Base-by-base conservation (phyloP, 2,329 filamentous ascomycete species). In the Venturia nashicola region DNA sequence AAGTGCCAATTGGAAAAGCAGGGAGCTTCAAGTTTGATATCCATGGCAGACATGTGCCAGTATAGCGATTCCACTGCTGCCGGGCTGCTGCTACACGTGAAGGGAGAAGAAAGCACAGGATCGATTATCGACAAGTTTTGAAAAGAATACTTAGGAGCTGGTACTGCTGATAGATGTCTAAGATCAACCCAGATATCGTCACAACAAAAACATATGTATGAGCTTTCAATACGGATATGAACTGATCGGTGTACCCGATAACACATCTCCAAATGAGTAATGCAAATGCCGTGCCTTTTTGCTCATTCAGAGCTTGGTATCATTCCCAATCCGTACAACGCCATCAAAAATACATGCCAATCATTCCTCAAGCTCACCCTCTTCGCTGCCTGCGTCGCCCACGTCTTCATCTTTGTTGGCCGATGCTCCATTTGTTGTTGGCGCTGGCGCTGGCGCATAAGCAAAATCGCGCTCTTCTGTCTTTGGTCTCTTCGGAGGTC, bases 351-450 rank as follows among this genome's bases (percentile, higher is more conserved):
- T 60, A 16, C 51, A 57, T 57, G 36, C 23, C 42, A 42, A 32
- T 63, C 51, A 76, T 64, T 75, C 74, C 66, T 75, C 74, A 39
- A 76, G 68, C 62, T 76, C 74, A 18, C 74, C 74, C 67, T 76
- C 74, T 65, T 76, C 74, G 61, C 74, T 76, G 23, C 69, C 73
- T 51, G 73, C 71, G 9, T 71, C 69, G 44, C 59, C 67, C 11
- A 32, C 14, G 27, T 39, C 46, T 57, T 23, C 40, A 42, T 48
- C 54, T 5, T 42, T 46, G 3, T 18, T 40, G 51, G 14, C 32
- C 12, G 48, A 32, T 20, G 9, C 55, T 3, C 36, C 44, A 51
- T 66, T 65, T 44, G 42, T 63, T 65, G 42, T 61, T 23, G 34
- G 48, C 32, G 46, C 18, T 23, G 34, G 48, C 32, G 46, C 18